Conservation (phyloP, 2,329 filamentous ascomycete genomes). For the Bipolaris oryzae region DNA sequence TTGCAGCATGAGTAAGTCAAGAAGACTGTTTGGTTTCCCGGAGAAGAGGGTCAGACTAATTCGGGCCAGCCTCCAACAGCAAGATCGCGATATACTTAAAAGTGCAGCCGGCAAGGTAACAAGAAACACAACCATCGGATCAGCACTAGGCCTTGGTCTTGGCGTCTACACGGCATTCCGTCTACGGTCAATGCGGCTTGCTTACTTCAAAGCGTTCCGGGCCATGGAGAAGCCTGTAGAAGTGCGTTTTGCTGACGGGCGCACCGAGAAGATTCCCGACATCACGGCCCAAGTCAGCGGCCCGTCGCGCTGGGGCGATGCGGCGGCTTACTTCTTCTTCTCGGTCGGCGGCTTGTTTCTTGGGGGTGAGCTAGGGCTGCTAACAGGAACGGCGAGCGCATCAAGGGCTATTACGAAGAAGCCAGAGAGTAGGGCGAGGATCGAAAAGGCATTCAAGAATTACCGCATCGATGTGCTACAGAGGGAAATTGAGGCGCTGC, state of each 20-base stretch:
- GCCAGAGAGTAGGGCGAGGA: conserved; percentile 60
- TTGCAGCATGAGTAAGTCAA: conserved; percentile 41
- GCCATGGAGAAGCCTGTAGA: conserved; percentile 66
- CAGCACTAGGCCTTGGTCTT: conserved; percentile 64
- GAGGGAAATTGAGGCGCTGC: conserved; percentile 63
- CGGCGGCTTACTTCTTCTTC: conserved; percentile 68
- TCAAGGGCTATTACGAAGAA: conserved; percentile 60
- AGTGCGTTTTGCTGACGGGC: conserved; percentile 66
- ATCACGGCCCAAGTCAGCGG: conserved; percentile 60
- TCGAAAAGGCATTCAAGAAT: conserved; percentile 67
- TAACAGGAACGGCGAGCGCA: conserved; percentile 63
- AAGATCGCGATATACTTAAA: conserved; percentile 64
- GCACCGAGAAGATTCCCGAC: conserved; percentile 66
- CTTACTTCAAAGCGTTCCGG: conserved; percentile 67
- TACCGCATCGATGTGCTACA: conserved; percentile 69
- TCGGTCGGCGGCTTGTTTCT: conserved; percentile 66
- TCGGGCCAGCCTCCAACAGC: conserved; percentile 52
- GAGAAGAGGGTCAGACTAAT: conserved; percentile 8
- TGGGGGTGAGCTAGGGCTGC: conserved; percentile 67
- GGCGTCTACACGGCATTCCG: conserved; percentile 61
- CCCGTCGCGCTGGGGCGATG: conserved; percentile 64
- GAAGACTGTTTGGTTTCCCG: too few relatives aligned
- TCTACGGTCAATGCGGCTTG: conserved; percentile 60
- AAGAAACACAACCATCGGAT: conserved; percentile 63
- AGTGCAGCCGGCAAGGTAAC: conserved; percentile 62